These are phyloP conservation scores for Inga oerstediana DNA, from an alignment of 306 rosid species.

Conservation along the genomic window DNA sequence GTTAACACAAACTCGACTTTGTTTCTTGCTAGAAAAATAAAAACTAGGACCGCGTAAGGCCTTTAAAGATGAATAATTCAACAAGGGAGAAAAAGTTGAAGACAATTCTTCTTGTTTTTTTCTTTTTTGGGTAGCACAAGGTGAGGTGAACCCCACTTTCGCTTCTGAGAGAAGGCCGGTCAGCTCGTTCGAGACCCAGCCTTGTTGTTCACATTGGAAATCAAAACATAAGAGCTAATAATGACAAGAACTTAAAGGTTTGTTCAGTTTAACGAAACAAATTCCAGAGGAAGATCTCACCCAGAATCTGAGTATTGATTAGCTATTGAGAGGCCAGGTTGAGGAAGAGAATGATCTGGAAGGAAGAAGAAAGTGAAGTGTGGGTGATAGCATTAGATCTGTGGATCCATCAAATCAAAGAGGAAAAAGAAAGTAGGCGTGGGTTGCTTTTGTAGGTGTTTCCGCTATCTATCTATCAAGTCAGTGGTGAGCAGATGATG, in stretches of 20 bases:
- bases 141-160: constrained; percentile 46
- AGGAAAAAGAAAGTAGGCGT: constrained; percentile 25
- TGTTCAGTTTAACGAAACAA: neutral
- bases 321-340: constrained; percentile 3
- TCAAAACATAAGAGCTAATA: constrained; percentile 18
- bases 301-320: neutral
- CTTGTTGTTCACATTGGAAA: constrained; percentile 47
- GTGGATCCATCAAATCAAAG: constrained; percentile 44
- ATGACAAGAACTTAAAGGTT: constrained; percentile 10
- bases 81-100: constrained; percentile 24
- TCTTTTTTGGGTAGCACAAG: neutral
- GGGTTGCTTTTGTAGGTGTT: constrained; percentile 12
- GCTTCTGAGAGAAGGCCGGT: constrained; percentile 31
- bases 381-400: constrained; percentile 51
- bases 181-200: constrained; percentile 44
- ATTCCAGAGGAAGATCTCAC: constrained; percentile 34
- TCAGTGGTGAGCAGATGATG: neutral
- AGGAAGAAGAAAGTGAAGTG: constrained; percentile 22
- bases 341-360: constrained; percentile 44
- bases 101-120: neutral
- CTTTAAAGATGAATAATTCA: constrained; percentile 39
- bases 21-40: constrained; percentile 24
- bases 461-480: neutral
- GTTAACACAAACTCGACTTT: constrained; percentile 6
- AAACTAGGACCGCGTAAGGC: constrained; percentile 43